Evolutionary conservation across 2,329 filamentous ascomycete genomes (phyloP), one percentile per base, ranked within the genome.

Genomic region (Paracoccidioides brasiliensis): DNA sequence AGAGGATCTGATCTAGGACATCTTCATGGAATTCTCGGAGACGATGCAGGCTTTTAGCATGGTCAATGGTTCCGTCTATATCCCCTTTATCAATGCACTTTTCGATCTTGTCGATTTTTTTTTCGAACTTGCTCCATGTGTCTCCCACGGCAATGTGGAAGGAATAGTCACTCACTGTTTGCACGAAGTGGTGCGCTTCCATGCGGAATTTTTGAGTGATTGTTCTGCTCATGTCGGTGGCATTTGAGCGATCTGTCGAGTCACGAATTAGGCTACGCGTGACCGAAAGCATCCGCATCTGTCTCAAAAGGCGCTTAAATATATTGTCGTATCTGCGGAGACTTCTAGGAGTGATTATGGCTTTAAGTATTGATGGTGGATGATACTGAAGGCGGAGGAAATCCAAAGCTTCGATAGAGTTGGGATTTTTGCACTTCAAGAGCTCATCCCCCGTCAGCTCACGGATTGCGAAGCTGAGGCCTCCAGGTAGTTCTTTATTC

Each of bases 351-450:
- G 88, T 90, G 44, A 98, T 83, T 58, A 97, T 78, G 0, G 83
- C 76, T 43, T 83, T 77, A 0, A 97, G 74, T 0, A 88, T 81
- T 0, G 79, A 69, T 0, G 90, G 85, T 0, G 90, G 78, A 43
- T 85, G 86, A 70, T 96, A 97, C 48, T 90, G 86, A 6, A 98
- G 74, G 1, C 88, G 82, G 14, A 98, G 76, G 64, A 98, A 97
- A 69, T 97, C 93, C n/a, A 97, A 76, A 0, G 93, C 93, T 66
- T 91, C 84, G 15, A 97, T 78, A 0, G 85, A 86, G 65, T 88
- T 80, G 0, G 89, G 84, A 63, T 97, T 81, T 77, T 94, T 84
- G 69, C 90, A 91, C 59, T 80, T 83, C 53, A 89, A 81, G 50
- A 95, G 87, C 62, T 96, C 90, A 49, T 85, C 83, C 6, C 82